Percentiles rank a stretch among this genome's conserved stretches.
phyloP scores from a whole-genome alignment of 2,329 filamentous ascomycete genomes.

The Samsoniella hepiali region DNA sequence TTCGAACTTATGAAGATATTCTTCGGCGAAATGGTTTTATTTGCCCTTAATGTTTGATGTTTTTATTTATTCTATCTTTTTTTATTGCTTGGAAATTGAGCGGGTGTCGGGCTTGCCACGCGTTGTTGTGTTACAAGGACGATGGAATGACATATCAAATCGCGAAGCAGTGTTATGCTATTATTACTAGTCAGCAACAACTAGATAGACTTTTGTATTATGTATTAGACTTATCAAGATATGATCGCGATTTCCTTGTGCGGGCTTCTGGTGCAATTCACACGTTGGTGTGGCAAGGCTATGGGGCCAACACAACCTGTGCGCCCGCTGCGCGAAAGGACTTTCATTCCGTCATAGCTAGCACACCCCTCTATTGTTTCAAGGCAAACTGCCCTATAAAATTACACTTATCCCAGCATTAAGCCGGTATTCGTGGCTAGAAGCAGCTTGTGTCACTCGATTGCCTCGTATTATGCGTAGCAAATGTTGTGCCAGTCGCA shows the following conservation, averaged over 20 bases:
- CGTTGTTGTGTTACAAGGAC: not conserved
- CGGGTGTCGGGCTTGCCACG: not conserved
- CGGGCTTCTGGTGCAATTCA: too few species aligned
- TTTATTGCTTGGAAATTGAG: not conserved
- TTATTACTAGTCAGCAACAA: too few species aligned
- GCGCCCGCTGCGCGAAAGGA: not conserved
- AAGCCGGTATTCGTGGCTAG: not conserved
- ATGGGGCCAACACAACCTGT: not conserved
- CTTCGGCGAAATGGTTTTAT: slow-evolving; percentile 31
- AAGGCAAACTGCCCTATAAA: not conserved
- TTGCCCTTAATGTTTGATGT: slow-evolving; percentile 19
- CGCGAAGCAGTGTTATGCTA: too few species aligned
- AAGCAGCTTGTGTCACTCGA: not conserved
- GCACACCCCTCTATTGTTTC: not conserved
- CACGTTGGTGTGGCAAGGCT: too few species aligned
- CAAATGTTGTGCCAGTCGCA: not conserved
- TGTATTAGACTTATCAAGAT: too few species aligned
- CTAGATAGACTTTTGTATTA: too few species aligned
- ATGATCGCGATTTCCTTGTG: too few species aligned
- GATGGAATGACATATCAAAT: too few species aligned
- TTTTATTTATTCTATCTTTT: not conserved
- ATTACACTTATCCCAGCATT: not conserved
- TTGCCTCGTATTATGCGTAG: slow-evolving; percentile 8
- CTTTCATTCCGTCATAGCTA: too few species aligned
- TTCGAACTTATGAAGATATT: slow-evolving; percentile 35